These are phyloP conservation scores for Panicum virgatum DNA, from an alignment of 202 grass and related monocot species.

Conservation along the genomic window DNA sequence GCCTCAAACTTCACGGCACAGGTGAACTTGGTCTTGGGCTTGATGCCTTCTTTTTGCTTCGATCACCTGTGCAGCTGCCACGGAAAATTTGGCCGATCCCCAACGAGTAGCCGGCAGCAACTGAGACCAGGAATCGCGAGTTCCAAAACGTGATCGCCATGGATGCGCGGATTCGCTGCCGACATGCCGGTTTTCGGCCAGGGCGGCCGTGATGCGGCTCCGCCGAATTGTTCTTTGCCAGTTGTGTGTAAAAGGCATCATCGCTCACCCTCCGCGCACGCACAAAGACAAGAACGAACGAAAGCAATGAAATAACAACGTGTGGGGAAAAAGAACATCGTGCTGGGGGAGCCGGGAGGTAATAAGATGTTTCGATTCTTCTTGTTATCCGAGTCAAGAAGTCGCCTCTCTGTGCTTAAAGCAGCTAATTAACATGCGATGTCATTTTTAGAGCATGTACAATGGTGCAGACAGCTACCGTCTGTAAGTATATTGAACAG, in stretches of 20 bases:
- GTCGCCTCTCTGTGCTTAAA: neutral
- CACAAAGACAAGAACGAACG: neutral
- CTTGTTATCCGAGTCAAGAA: neutral
- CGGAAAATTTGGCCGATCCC: neutral
- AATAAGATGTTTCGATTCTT: conserved; percentile 1
- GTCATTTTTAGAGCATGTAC: too few relatives aligned
- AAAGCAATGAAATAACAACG: neutral
- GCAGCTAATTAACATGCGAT: neutral
- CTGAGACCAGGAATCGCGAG: neutral
- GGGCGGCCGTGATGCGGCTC: neutral
- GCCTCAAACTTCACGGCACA: neutral
- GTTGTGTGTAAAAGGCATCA: conserved; percentile 31
- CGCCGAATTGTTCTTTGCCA: neutral
- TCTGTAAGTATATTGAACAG: too few relatives aligned
- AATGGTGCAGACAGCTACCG: too few relatives aligned
- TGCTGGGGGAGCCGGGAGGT: neutral
- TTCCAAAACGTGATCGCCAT: neutral
- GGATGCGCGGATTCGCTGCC: conserved; percentile 27
- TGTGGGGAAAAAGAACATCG: conserved; percentile 29
- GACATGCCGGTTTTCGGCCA: conserved; percentile 44
- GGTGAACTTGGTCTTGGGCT: neutral
- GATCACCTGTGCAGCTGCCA: neutral
- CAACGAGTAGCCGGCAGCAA: neutral
- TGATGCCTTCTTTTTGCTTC: too few relatives aligned
- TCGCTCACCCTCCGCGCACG: neutral